These are phyloP conservation scores for Rutidosis leptorrhynchoides DNA, from an alignment of 129 eudicot genomes.

Conservation along the genomic window DNA sequence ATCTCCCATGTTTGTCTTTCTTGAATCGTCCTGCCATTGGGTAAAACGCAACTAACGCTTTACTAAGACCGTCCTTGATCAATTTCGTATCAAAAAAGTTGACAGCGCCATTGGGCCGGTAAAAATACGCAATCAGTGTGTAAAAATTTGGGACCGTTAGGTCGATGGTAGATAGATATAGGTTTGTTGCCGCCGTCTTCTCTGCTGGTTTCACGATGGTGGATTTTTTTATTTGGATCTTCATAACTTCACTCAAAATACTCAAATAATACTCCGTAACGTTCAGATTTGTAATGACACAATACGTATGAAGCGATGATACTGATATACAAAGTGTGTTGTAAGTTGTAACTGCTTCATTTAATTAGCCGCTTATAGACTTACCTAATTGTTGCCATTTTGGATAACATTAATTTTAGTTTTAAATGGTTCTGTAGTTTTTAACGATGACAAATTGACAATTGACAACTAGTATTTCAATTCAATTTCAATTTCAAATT, in stretches of 20 bases:
- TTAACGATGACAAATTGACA: no score
- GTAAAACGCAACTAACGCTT: conserved; percentile 14
- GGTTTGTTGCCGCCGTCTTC: neutral
- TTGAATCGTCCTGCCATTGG: conserved; percentile 17
- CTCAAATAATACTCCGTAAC: neutral
- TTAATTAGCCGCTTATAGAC: no score
- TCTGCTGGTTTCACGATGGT: conserved; percentile 4
- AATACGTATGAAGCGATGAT: neutral
- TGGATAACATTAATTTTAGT: no score
- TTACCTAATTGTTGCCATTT: no score
- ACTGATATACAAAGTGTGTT: neutral
- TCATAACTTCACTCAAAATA: neutral
- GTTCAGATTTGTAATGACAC: neutral
- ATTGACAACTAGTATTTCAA: no score
- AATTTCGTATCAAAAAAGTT: conserved; percentile 10
- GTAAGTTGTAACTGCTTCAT: no score
- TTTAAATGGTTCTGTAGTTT: no score
- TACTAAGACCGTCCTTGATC: conserved; percentile 21
- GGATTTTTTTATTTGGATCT: neutral
- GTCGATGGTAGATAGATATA: conserved; percentile 13
- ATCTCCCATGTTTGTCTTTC: neutral
- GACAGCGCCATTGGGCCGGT: conserved; percentile 3
- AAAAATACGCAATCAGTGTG: neutral
- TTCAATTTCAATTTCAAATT: no score
- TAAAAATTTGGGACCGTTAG: neutral